A percentile compares a stretch with the other conserved stretches of the same genome.
Evolutionary conservation across 768 basidiomycete genomes (phyloP).

Genomic region (Vararia minispora): DNA sequence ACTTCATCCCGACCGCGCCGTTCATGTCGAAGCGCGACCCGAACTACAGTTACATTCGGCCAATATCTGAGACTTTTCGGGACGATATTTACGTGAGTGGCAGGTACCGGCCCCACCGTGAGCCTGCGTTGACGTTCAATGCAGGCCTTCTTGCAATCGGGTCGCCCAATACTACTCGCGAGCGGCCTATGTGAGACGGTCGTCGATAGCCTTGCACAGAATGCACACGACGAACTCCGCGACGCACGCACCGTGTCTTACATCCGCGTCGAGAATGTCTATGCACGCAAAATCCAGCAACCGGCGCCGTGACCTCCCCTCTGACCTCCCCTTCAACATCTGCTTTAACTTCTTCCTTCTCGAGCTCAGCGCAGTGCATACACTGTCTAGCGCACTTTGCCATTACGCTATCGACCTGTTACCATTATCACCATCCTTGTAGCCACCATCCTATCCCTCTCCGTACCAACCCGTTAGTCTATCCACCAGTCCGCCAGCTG

Average conservation of each 20-base stretch:
- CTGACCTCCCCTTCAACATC: too few species aligned
- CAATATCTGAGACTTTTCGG: constrained; percentile 26
- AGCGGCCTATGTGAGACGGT: constrained; percentile 44
- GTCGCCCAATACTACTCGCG: constrained; percentile 56
- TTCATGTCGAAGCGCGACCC: constrained; percentile 26
- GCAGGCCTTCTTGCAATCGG: constrained; percentile 55
- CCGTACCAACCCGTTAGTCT: too few species aligned
- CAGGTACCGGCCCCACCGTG: constrained; percentile 5
- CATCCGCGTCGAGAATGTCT: constrained; percentile 48
- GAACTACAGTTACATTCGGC: constrained; percentile 14
- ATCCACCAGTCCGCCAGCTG: too few species aligned
- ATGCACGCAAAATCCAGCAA: constrained; percentile 47
- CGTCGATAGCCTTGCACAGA: constrained; percentile 41
- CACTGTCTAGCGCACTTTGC: too few species aligned
- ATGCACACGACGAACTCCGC: constrained; percentile 40
- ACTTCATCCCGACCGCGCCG: constrained; percentile 53
- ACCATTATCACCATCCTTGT: too few species aligned
- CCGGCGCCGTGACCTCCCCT: too few species aligned
- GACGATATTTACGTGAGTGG: constrained; percentile 46
- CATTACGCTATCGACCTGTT: too few species aligned
- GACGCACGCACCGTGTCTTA: constrained; percentile 36
- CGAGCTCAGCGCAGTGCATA: too few species aligned
- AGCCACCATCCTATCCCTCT: too few species aligned
- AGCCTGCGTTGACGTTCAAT: background rate
- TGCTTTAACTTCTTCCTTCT: too few species aligned